Conservation (phyloP, 441 rosid species). For the Corymbia citriodora region DNA sequence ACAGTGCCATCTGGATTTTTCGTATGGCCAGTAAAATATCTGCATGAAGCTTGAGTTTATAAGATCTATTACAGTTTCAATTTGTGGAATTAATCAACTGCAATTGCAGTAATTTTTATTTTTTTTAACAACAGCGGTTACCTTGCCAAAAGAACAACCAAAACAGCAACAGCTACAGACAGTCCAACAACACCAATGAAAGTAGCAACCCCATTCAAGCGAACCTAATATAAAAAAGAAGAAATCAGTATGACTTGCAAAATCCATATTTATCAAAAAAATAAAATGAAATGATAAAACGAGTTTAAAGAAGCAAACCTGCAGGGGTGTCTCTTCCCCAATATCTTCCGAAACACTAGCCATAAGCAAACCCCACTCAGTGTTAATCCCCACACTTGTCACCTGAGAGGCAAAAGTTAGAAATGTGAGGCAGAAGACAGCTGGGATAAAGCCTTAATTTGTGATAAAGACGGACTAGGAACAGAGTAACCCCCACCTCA, state of each 20-base stretch:
- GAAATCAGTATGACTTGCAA: not conserved
- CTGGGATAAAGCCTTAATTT: not conserved
- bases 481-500: not conserved
- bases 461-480: not conserved
- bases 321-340: conserved; percentile 98
- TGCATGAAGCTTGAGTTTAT: conserved; percentile 20
- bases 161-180: conserved; percentile 68
- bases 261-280: rapidly evolving
- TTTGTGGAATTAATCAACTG: not conserved
- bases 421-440: not conserved
- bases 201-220: conserved; percentile 91
- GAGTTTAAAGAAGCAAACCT: conserved; percentile 31
- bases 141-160: conserved; percentile 81
- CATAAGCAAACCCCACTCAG: conserved; percentile 98
- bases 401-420: conserved; percentile 36
- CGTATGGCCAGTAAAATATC: conserved; percentile 81
- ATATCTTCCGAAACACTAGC: conserved; percentile 92
- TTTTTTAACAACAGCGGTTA: conserved; percentile 1
- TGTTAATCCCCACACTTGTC: conserved; percentile 83
- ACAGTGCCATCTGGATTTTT: conserved; percentile 27
- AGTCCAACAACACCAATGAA: conserved; percentile 90
- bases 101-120: not conserved
- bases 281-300: not conserved
- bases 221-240: conserved; percentile 48
- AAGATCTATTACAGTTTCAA: not conserved